Percentiles rank a stretch among this genome's conserved stretches.
These are phyloP conservation scores for Fusarium sp. DNA, from an alignment of 2,329 filamentous ascomycete genomes.

Conservation along the genomic window DNA sequence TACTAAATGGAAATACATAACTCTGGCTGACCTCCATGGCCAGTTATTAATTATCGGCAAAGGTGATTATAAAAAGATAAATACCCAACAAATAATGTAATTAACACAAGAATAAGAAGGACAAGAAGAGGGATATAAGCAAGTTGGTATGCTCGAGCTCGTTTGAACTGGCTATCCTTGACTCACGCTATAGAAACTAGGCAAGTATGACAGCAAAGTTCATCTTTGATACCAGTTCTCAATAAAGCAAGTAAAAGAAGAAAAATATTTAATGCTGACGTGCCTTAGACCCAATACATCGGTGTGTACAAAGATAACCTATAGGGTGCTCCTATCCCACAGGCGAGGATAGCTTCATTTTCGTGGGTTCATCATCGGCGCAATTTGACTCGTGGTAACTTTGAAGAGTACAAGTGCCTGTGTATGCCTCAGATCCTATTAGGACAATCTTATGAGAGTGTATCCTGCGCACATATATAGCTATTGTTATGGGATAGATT, in stretches of 20 bases:
- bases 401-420: neutral
- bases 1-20: neutral
- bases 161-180: too few species aligned
- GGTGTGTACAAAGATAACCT: neutral
- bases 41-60: neutral
- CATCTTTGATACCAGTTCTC: too few species aligned
- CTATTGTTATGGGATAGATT: neutral
- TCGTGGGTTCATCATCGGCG: neutral
- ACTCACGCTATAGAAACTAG: too few species aligned
- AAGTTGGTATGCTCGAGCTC: too few species aligned
- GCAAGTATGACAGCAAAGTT: too few species aligned
- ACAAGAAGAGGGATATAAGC: too few species aligned
- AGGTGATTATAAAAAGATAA: neutral
- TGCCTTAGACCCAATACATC: neutral
- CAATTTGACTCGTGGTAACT: neutral
- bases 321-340: neutral
- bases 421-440: neutral
- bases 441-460: neutral
- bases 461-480: neutral
- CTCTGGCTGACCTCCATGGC: neutral
- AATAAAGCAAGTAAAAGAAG: neutral
- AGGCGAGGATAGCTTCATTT: neutral
- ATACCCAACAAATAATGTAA: neutral
- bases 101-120: too few species aligned
- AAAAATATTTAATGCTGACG: neutral